phyloP scores from a whole-genome alignment of 129 eudicot genomes.

The Dittrichia graveolens region DNA sequence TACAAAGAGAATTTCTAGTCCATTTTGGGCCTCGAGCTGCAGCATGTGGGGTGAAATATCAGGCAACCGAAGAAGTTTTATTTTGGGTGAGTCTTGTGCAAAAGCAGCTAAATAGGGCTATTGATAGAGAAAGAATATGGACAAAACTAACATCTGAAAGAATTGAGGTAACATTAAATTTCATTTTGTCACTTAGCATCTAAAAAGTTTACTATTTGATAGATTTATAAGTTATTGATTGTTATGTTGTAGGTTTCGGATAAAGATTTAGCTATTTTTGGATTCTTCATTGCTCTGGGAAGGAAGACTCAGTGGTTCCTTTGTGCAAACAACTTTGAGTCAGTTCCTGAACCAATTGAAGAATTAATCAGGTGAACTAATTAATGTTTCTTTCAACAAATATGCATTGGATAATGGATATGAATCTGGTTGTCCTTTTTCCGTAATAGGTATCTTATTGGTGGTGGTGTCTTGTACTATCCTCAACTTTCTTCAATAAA shows the following conservation, averaged over 20 bases:
- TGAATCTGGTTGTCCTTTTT: constrained; percentile 15
- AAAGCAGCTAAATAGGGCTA: constrained; percentile 78
- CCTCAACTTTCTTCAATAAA: constrained; percentile 95
- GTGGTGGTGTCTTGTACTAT: constrained; percentile 92
- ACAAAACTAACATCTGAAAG: constrained; percentile 95
- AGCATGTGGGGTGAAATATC: constrained; percentile 58
- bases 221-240: too few species aligned
- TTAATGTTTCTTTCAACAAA: constrained; percentile 3
- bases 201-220: neutral
- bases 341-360: constrained; percentile 69
- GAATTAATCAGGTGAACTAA: constrained; percentile 68
- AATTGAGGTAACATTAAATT: constrained; percentile 62
- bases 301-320: constrained; percentile 53
- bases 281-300: constrained; percentile 33
- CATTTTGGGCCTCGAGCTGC: constrained; percentile 96
- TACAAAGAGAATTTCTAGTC: constrained; percentile 77
- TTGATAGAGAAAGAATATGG: constrained; percentile 96
- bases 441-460: constrained; percentile 71
- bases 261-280: constrained; percentile 38
- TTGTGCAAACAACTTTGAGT: constrained; percentile 65
- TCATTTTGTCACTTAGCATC: neutral
- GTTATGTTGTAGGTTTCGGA: constrained; percentile 22
- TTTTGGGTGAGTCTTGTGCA: constrained; percentile 93
- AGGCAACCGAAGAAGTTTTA: constrained; percentile 72
- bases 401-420: neutral